Base-by-base conservation (phyloP, 148 eudicot species). In the Diospyros kaki region DNA sequence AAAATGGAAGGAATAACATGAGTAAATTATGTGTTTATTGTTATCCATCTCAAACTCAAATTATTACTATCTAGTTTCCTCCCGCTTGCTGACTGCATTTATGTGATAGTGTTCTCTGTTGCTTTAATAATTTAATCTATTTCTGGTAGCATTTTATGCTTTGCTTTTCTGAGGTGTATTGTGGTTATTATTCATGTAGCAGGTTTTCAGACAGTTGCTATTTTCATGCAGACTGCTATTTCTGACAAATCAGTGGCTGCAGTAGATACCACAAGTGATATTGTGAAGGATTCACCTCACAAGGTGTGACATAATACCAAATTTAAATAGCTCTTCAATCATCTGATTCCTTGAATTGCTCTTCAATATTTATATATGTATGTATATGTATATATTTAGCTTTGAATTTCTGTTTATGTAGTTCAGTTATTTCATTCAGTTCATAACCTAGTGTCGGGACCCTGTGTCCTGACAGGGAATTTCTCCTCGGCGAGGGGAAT, bases 141-240 rank as follows among this genome's bases (percentile, higher is more conserved):
- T 73, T 78, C 74, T 52, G 63, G 78, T 28, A 73, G 78, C 82
- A 59, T 58, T 69, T 79, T 66, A 71, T 81, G 71, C 66, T 58
- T 78, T 82, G 79, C 86, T 43, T 81, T 74, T 91, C 97, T 91
- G 88, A 90, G 94, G 93, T 84, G 84, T 65, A 84, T 83, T 88
- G 89, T 92, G 94, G 91, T 89, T 90, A 95, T 81, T 81, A 90
- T 90, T 78, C 81, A 89, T 92, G 98, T 85, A 95, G 96, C 98
- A 92, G 97, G 97, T 92, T 95, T 94, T 95, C 97, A 92, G 96
- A 92, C 92, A 92, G 96, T 95, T 95, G 90, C 93, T 95, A 90
- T 95, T 95, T 94, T 92, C 97, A 85, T 95, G 98, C 98, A 95
- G 98, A 95, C 89, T 92, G 96, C 90, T 72, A 76, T 80, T 77